phyloP scores from a whole-genome alignment of 192 early-diverging fungal species.

The Lobulomyces angularis region DNA sequence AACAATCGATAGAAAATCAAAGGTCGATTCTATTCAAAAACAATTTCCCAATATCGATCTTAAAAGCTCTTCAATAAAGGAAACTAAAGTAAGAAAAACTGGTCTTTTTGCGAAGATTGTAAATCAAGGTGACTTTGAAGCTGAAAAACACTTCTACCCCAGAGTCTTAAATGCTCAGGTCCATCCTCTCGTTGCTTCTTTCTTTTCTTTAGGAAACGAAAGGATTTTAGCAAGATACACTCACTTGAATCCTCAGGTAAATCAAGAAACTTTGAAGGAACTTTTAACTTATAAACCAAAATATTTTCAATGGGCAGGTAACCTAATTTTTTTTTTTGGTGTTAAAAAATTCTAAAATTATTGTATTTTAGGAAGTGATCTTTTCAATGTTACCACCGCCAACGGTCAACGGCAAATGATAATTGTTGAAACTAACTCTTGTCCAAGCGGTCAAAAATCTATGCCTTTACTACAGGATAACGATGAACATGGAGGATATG shows the following conservation, averaged over 20 bases:
- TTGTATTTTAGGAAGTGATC: slow-evolving; percentile 52
- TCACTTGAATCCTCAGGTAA: slow-evolving; percentile 74
- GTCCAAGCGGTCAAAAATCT: slow-evolving; percentile 80
- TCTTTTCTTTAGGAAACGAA: slow-evolving; percentile 77
- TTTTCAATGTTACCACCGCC: slow-evolving; percentile 77
- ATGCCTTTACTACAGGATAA: slow-evolving; percentile 76
- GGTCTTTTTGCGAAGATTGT: slow-evolving; percentile 20
- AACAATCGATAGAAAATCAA: too few species aligned
- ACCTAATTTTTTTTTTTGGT: slow-evolving; percentile 7
- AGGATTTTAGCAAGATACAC: slow-evolving; percentile 77
- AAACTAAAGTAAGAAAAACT: slow-evolving; percentile 3
- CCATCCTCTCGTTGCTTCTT: slow-evolving; percentile 71
- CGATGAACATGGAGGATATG: slow-evolving; percentile 66
- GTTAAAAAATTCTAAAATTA: background rate
- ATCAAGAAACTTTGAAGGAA: slow-evolving; percentile 43
- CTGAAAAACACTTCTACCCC: slow-evolving; percentile 77
- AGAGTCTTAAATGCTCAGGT: slow-evolving; percentile 79
- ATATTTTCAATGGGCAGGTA: slow-evolving; percentile 76
- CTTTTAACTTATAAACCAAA: slow-evolving; percentile 50
- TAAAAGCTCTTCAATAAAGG: too few species aligned
- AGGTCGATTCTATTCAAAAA: too few species aligned
- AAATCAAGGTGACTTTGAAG: slow-evolving; percentile 55
- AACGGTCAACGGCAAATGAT: slow-evolving; percentile 82
- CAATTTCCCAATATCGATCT: too few species aligned
- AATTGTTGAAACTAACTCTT: slow-evolving; percentile 83